phyloP scores from a whole-genome alignment of 257 asterid species.

The Plantago major region DNA sequence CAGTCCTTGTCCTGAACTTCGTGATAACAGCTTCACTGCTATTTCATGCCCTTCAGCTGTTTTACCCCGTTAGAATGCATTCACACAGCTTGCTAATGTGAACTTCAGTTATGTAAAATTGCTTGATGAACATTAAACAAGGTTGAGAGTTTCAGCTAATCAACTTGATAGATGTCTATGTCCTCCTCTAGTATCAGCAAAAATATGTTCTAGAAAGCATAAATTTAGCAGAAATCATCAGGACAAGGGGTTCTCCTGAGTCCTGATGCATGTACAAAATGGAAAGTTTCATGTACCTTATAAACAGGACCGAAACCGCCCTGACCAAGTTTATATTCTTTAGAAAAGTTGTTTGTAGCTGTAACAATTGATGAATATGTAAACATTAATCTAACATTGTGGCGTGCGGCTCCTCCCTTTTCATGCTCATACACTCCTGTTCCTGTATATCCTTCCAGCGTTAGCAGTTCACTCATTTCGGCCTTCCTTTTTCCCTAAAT shows the following conservation, averaged over 20 bases:
- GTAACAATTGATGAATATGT: constrained; percentile 35
- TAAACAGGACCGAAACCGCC: constrained; percentile 72
- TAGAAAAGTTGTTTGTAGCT: constrained; percentile 48
- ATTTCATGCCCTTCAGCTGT: constrained; percentile 43
- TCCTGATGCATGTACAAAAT: too few species aligned
- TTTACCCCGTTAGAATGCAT: constrained; percentile 30
- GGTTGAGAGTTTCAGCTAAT: constrained; percentile 20
- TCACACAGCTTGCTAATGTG: neutral
- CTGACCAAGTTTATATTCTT: constrained; percentile 40
- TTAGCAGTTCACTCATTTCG: constrained; percentile 27
- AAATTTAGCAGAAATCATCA: too few species aligned
- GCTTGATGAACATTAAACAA: constrained; percentile 15
- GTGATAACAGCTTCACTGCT: constrained; percentile 54
- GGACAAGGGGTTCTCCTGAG: too few species aligned
- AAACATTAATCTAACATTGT: constrained; percentile 37
- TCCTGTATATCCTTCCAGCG: constrained; percentile 32
- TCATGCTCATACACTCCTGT: constrained; percentile 17
- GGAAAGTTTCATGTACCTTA: constrained; percentile 29
- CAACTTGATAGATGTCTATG: too few species aligned
- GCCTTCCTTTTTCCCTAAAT: constrained; percentile 32
- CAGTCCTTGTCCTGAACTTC: constrained; percentile 54
- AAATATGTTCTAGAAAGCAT: too few species aligned
- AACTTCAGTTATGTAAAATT: neutral
- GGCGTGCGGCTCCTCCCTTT: constrained; percentile 29
- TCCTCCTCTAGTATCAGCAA: too few species aligned